These are phyloP conservation scores for Picea glauca DNA, from an alignment of 75 land plant genomes.

Conservation along the genomic window DNA sequence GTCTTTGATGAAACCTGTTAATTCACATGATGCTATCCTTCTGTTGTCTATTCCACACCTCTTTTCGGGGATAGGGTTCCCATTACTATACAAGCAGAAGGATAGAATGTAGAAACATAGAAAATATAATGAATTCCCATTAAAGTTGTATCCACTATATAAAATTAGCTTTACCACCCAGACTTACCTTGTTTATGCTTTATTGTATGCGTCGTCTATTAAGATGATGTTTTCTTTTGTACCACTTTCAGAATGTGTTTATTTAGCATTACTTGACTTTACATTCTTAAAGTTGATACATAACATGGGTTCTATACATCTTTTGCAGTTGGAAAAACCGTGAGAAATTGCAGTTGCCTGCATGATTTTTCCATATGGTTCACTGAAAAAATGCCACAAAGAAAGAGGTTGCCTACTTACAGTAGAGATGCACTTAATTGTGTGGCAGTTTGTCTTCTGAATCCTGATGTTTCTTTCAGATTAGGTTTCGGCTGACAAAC, in stretches of 20 bases:
- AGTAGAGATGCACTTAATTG: too few relatives aligned
- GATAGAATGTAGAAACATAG: neutral
- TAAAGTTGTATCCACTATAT: neutral
- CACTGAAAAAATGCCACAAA: too few relatives aligned
- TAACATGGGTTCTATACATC: conserved; percentile 1
- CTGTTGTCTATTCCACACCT: neutral
- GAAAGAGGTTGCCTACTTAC: too few relatives aligned
- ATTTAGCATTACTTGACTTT: neutral
- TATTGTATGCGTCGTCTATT: neutral
- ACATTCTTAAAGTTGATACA: neutral
- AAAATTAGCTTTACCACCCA: neutral
- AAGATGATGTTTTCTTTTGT: neutral
- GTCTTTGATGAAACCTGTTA: neutral
- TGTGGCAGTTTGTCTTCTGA: too few relatives aligned
- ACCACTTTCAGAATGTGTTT: neutral
- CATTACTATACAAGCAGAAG: neutral
- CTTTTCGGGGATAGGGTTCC: neutral
- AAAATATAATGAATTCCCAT: neutral
- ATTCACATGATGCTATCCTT: neutral
- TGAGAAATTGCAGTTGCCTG: conserved; percentile 79
- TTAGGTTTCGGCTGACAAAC: too few relatives aligned
- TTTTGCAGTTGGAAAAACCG: conserved; percentile 88
- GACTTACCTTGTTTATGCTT: neutral
- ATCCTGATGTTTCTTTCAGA: too few relatives aligned
- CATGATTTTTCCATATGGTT: conserved; percentile 25